These are phyloP conservation scores for Trametes elegans DNA, from an alignment of 768 basidiomycete genomes.

Conservation along the genomic window DNA sequence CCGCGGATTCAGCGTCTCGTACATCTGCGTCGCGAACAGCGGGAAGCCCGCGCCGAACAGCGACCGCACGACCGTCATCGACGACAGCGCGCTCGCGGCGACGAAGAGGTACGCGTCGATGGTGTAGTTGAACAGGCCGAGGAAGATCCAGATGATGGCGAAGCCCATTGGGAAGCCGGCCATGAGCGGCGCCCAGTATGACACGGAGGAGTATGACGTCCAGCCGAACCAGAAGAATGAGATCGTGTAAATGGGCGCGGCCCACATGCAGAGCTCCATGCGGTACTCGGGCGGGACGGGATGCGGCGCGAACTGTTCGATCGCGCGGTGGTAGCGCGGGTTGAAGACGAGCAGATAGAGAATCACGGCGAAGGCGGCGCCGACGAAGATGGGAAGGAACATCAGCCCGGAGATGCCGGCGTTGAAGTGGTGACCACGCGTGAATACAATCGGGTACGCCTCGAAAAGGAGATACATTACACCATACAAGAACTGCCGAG, in stretches of 20 bases:
- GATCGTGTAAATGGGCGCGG: constrained; percentile 48
- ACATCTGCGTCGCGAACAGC: constrained; percentile 44
- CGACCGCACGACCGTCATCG: constrained; percentile 50
- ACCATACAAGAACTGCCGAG: constrained; percentile 55
- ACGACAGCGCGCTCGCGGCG: constrained; percentile 59
- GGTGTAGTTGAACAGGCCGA: constrained; percentile 60
- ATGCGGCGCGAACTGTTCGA: constrained; percentile 43
- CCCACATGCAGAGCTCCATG: constrained; percentile 48
- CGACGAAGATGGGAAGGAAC: constrained; percentile 60
- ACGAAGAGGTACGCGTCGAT: constrained; percentile 60
- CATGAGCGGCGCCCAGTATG: constrained; percentile 53
- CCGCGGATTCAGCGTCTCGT: constrained; percentile 43
- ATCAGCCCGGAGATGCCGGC: constrained; percentile 56
- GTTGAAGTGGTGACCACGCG: constrained; percentile 49
- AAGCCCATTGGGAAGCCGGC: constrained; percentile 51
- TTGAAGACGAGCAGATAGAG: constrained; percentile 47
- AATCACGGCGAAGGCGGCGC: constrained; percentile 29
- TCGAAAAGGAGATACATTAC: constrained; percentile 61
- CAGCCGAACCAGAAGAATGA: constrained; percentile 75
- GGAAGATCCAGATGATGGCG: constrained; percentile 54
- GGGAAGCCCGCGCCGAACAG: constrained; percentile 33
- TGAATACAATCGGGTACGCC: constrained; percentile 65
- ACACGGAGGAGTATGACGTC: constrained; percentile 55
- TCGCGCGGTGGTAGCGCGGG: constrained; percentile 46
- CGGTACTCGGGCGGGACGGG: constrained; percentile 66